Evolutionary conservation across 371 early-diverging fungal species (phyloP), one percentile per base, ranked within the genome.

Genomic region (Circinella minor): DNA sequence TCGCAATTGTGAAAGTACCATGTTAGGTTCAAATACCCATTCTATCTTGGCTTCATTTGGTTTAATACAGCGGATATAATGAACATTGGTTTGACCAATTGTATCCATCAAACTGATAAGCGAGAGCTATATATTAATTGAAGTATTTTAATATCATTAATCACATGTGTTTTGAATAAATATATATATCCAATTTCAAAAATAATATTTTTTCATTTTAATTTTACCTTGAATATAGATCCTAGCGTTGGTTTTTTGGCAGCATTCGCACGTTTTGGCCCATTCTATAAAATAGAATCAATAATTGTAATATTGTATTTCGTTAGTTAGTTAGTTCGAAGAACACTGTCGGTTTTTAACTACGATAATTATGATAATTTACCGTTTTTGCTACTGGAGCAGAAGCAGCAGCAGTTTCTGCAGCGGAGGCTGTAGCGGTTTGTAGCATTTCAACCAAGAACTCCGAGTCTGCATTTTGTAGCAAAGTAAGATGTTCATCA

Each of bases 31-130:
- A 74, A 99, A 96, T 18, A 72, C 84, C 91, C 94, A 94, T 18
- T 97, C 89, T 4, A 85, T 86, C 81, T 98, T 98, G 66, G 90
- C 92, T 77, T 93, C 95, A 82, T 98, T 98, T 15, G 99, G 98
- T 77, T 98, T 98, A 81, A 98, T 96, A 89, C 99, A 98, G 69
- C 99, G 95, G 72, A 98, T 97, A 77, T 99, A 99, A 71, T 95
- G 96, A 17, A 96, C 95, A 71, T 97, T 92, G 64, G 99, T 98
- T 27, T 89, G 81, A 51, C 91, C 89, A 68, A 98, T 96, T 3
- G 98, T 98, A 37, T 92, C 95, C 98, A 98, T 97, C 61, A 98
- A 86, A 69, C 89, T 89, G 65, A 91, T 92, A 63, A 98, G 86
- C 3, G 98, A 97, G 43, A 85, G 86, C 85, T 81, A 71, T 34